Evolutionary conservation across 148 eudicot genomes (phyloP).

Genomic region (Camellia lanceoleosa): DNA sequence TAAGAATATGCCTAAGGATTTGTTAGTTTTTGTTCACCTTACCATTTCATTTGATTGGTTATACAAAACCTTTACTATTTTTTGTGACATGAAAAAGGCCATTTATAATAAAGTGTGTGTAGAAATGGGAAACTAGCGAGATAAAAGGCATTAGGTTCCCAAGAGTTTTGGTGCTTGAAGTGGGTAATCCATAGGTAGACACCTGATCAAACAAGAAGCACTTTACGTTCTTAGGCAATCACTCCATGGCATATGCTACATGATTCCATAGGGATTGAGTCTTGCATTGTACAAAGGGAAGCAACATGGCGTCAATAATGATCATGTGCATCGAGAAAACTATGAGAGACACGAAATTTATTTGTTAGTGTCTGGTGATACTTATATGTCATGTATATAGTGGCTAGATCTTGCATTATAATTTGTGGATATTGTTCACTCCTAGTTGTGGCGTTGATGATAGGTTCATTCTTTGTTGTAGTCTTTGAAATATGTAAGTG

Average conservation of each 20-base stretch:
- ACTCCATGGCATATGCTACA: neutral
- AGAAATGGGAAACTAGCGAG: constrained; percentile 6
- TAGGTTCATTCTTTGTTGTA: no score
- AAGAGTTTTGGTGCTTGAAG: neutral
- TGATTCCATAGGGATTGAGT: neutral
- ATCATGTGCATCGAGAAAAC: neutral
- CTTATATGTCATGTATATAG: neutral
- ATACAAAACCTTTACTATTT: neutral
- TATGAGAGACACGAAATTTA: neutral
- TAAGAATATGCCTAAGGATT: neutral
- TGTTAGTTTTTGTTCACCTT: neutral
- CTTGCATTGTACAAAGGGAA: constrained; percentile 1
- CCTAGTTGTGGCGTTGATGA: no score
- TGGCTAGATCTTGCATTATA: no score
- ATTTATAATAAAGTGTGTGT: neutral
- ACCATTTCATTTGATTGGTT: neutral
- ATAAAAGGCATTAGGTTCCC: neutral
- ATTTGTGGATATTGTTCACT: no score
- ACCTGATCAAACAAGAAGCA: neutral
- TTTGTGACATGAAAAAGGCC: neutral
- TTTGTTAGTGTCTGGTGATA: neutral
- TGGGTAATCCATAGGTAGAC: neutral
- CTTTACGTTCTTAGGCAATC: neutral
- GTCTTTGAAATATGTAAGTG: no score
- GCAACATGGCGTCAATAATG: neutral